Base-by-base conservation (phyloP, 1,284 basidiomycete genomes). In the Trametes hirsuta region DNA sequence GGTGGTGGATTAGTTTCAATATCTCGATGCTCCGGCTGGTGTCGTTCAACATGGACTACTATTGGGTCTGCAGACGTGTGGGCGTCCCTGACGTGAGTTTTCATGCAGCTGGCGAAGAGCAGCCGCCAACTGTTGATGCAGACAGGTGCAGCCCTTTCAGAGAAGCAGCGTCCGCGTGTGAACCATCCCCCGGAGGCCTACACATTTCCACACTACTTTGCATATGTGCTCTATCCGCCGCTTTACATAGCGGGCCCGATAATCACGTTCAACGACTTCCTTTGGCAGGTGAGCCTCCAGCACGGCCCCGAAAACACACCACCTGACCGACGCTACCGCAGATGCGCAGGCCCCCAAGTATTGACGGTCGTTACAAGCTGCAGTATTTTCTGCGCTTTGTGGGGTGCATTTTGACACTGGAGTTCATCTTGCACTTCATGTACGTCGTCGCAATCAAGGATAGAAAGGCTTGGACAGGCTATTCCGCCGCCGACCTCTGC, bases 381-480 rank as follows among this genome's bases (percentile, higher is more conserved):
- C 69, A 76, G 14, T 98, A 98, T 68, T 76, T 86, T 0, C 39
- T 87, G 21, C 89, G 97, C 10, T 96, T 97, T 70, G 58, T 89
- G 3, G 70, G 80, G 41, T 91, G 86, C 64, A 73, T 94, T 36
- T 72, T 97, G 47, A 92, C 89, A 2, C 96, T 98, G 90, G 97
- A 99, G 75, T 77, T 91, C 50, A 85, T 98, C 53, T 80, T 97
- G 41, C 97, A 99, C 73, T 95, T 84, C 72, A 97, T 98, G 88
- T 97, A 98, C 70, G 91, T 98, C 34, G 94, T 97, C 18, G 97
- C 95, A 5, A 98, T 98, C 79, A 98, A 98, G 75, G 94, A 97
- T 68, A 79, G 85, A 0, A 84, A 84, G 45, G 91, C 91, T 1
- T 93, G 90, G 90, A 68, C 74, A 0, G 91, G 89, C 1, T 83